Conservation (phyloP, 2,329 filamentous ascomycete species). For the Ophiobolus disseminans region DNA sequence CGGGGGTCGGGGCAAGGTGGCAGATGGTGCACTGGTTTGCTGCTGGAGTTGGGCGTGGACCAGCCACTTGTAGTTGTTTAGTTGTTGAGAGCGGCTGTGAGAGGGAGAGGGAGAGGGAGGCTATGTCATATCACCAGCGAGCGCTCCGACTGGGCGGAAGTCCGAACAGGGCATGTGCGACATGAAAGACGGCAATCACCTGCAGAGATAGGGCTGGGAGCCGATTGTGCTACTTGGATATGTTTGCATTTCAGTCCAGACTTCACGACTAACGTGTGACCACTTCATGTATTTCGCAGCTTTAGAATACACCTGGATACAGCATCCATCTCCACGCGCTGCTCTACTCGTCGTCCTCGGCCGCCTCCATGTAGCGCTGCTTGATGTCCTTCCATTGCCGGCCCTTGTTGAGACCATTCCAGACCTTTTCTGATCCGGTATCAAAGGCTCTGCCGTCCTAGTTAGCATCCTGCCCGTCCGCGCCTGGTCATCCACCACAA, state of each 20-base stretch:
- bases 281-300: conserved; percentile 31
- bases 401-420: conserved; percentile 90
- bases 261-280: conserved; percentile 1
- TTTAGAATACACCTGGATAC: conserved; percentile 48
- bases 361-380: conserved; percentile 77
- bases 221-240: not conserved
- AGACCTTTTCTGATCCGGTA: conserved; percentile 79
- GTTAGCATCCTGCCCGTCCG: conserved; percentile 28
- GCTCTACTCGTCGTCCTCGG: conserved; percentile 65
- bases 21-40: not conserved
- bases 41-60: conserved; percentile 13
- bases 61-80: conserved; percentile 19
- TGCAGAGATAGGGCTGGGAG: not conserved
- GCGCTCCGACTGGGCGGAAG: conserved; percentile 9
- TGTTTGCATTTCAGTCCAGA: not conserved
- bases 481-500: conserved; percentile 20
- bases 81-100: conserved; percentile 1
- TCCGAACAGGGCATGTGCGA: conserved; percentile 12
- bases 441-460: conserved; percentile 74
- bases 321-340: conserved; percentile 24
- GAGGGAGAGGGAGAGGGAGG: not conserved
- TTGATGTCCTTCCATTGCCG: conserved; percentile 99
- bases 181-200: not conserved
- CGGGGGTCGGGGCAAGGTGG: not conserved
- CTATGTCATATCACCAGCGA: conserved; percentile 23